Conservation (phyloP, 2,329 filamentous ascomycete species). For the Juglanconis oblonga region DNA sequence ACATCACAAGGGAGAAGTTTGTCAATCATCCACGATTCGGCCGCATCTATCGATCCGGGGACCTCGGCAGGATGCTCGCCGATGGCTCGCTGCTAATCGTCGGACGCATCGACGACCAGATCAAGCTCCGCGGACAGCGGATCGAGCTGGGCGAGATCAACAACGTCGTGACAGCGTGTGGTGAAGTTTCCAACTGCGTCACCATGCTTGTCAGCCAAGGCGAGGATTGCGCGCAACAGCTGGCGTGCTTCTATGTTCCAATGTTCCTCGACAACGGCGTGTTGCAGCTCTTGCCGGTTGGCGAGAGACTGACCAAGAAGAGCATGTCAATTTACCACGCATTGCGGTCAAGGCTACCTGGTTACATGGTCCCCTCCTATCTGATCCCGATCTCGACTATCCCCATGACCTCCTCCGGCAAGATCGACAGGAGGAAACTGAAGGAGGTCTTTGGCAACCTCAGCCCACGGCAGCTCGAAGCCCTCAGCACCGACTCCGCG, state of each 20-base stretch:
- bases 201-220: conserved; percentile 55
- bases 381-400: conserved; percentile 67
- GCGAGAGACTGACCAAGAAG: conserved; percentile 25
- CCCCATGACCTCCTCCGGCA: conserved; percentile 72
- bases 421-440: conserved; percentile 63
- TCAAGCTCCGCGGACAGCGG: conserved; percentile 77
- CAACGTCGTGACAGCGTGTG: conserved; percentile 52
- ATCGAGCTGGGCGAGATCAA: conserved; percentile 79
- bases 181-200: conserved; percentile 56
- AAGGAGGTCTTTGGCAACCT: conserved; percentile 45
- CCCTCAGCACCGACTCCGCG: conserved; percentile 18
- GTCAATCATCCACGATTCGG: conserved; percentile 67
- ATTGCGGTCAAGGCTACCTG: conserved; percentile 57
- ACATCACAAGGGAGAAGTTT: conserved; percentile 64
- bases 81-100: conserved; percentile 73
- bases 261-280: conserved; percentile 15
- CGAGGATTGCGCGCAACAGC: conserved; percentile 37
- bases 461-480: conserved; percentile 38
- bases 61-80: conserved; percentile 74
- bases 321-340: conserved; percentile 50
- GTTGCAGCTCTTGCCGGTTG: conserved; percentile 37
- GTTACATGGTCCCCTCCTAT: conserved; percentile 77
- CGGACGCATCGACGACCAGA: conserved; percentile 73
- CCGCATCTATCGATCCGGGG: conserved; percentile 76
- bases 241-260: conserved; percentile 70